Evolutionary conservation across 768 basidiomycete species (phyloP), one percentile per base, ranked within the genome.

Genomic region (Fibroporia radiculosa): DNA sequence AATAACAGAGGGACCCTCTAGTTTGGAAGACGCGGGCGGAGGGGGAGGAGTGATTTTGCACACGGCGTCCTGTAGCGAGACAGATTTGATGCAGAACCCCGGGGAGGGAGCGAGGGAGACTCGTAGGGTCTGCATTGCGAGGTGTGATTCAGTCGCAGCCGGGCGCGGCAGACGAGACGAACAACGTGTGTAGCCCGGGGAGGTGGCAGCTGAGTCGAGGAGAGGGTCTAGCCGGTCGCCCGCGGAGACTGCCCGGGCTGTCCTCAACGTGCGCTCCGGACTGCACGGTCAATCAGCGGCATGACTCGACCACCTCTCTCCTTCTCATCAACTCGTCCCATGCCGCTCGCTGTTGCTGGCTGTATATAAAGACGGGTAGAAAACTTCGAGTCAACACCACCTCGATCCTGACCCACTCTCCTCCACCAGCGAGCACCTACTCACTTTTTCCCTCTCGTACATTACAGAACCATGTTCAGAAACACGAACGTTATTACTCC

Each of bases 31-130:
- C 10, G 48, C 2, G 12, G 32, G 24, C 22, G 47, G 16, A 18
- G 22, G 32, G 39, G 32, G 24, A 42, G 31, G 16, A 41, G 42
- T 38, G 10, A 52, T 26, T 32, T n/a, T 55, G 49, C 69, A 66
- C 2, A 68, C 48, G 1, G 66, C 67, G 4, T 71, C 60, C 34
- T 71, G 66, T 3, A 72, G 55, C 0, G 72, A 64, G 14, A 67
- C 55, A 0, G 82, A 73, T 61, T 87, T 88, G 44, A 86, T 56
- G 58, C 84, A 85, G 60, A 86, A 88, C 4, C 81, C 85, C 23
- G 86, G 67, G 20, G 67, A 63, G 24, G 86, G 85, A 16, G 71
- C 63, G 48, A 84, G 73, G 33, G 58, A 52, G 37, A 68, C 62
- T 20, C 49, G 47, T n/a, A 56, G 42, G 13, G 54, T 55, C 12